phyloP scores from a whole-genome alignment of 2,329 filamentous ascomycete genomes.

The Thielaviopsis punctulata region DNA sequence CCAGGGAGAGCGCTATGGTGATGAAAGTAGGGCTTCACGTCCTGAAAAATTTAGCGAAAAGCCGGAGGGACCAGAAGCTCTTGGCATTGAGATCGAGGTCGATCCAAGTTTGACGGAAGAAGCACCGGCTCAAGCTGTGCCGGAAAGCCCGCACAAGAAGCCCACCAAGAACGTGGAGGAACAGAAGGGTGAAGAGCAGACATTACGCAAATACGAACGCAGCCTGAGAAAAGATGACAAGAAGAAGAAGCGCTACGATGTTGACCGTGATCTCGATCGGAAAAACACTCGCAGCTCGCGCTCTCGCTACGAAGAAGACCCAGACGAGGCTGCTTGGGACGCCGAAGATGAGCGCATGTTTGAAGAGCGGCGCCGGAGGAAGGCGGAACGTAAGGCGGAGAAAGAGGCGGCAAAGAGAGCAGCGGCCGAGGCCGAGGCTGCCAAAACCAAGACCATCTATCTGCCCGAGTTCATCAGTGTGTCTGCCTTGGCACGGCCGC shows the following conservation, averaged over 20 bases:
- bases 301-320: slow-evolving; percentile 3
- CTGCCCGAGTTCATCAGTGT: slow-evolving; percentile 87
- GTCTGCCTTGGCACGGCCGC: slow-evolving; percentile 57
- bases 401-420: slow-evolving; percentile 10
- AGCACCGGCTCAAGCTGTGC: neutral
- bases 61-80: neutral
- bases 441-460: slow-evolving; percentile 40
- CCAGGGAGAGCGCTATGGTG: neutral
- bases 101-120: neutral
- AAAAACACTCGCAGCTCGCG: neutral
- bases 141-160: neutral
- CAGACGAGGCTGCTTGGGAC: slow-evolving; percentile 6
- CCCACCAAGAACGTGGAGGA: neutral
- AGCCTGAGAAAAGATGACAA: slow-evolving; percentile 1
- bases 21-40: neutral
- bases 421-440: slow-evolving; percentile 20
- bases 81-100: slow-evolving; percentile 6
- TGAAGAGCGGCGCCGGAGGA: slow-evolving; percentile 5
- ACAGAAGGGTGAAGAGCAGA: slow-evolving; percentile 3
- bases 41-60: neutral
- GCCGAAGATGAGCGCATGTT: slow-evolving; percentile 8
- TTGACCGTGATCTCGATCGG: neutral
- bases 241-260: slow-evolving; percentile 3
- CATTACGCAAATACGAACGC: neutral
- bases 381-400: slow-evolving; percentile 9